Evolutionary conservation across 192 early-diverging fungal genomes (phyloP).

Genomic region (Rhizoclosmatium globosum): DNA sequence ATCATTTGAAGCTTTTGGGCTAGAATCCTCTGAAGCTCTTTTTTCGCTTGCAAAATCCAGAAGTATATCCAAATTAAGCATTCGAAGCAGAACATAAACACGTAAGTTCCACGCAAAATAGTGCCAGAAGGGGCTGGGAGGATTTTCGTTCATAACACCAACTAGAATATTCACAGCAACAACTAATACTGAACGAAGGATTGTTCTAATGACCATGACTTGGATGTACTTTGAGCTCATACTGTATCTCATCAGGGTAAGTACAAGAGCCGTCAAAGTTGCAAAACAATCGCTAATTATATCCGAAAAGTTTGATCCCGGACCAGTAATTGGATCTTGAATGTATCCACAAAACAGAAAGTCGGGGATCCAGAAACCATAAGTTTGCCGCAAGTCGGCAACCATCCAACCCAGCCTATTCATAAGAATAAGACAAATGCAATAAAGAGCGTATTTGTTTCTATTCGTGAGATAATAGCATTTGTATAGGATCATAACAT

Average conservation of each 20-base stretch:
- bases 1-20: too few relatives aligned
- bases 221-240: not conserved
- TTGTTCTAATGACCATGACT: not conserved
- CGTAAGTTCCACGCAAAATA: not conserved
- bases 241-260: not conserved
- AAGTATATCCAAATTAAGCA: not conserved
- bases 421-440: not conserved
- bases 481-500: not conserved
- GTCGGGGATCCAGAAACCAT: not conserved
- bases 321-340: not conserved
- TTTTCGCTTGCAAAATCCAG: too few relatives aligned
- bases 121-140: not conserved
- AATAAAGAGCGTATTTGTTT: not conserved
- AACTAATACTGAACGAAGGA: too few relatives aligned
- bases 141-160: not conserved
- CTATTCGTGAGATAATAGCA: not conserved
- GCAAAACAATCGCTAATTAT: not conserved
- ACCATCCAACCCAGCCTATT: not conserved
- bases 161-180: too few relatives aligned
- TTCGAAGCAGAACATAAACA: not conserved
- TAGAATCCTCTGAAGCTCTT: too few relatives aligned
- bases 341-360: not conserved
- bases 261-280: not conserved
- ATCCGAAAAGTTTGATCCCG: not conserved
- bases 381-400: not conserved